Conservation (phyloP, 208 protist genomes). For the Leishmania tropica region DNA sequence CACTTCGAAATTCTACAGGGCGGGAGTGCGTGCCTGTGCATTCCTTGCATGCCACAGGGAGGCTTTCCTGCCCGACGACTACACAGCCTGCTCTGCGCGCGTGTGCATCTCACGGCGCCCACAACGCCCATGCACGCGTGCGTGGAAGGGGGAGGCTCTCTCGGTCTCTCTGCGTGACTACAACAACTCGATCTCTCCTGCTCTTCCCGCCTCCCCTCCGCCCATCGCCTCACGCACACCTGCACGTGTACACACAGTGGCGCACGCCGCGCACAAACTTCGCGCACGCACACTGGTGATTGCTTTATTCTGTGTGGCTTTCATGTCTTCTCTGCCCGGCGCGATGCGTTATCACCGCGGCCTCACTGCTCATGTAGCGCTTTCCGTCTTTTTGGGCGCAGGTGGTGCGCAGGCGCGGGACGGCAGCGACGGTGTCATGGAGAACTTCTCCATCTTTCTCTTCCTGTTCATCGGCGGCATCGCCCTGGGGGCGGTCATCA, state of each 20-base stretch:
- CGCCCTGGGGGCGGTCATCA: background rate
- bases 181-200: background rate
- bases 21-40: background rate
- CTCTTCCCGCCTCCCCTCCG: background rate
- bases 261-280: background rate
- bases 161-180: background rate
- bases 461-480: constrained; percentile 20
- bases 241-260: background rate
- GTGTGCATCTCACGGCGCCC: background rate
- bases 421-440: background rate
- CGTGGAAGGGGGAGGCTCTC: background rate
- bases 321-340: background rate
- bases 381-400: background rate
- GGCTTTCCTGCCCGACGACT: background rate
- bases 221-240: background rate
- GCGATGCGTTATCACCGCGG: background rate
- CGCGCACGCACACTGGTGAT: background rate
- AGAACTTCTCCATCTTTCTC: constrained; percentile 5
- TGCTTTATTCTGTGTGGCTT: background rate
- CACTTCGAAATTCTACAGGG: background rate
- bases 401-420: background rate
- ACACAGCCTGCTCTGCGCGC: background rate
- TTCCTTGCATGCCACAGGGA: background rate
- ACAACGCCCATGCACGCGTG: background rate
- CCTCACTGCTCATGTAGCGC: background rate